Evolutionary conservation across 2,329 filamentous ascomycete genomes (phyloP).

Genomic region (Botrytis deweyae): DNA sequence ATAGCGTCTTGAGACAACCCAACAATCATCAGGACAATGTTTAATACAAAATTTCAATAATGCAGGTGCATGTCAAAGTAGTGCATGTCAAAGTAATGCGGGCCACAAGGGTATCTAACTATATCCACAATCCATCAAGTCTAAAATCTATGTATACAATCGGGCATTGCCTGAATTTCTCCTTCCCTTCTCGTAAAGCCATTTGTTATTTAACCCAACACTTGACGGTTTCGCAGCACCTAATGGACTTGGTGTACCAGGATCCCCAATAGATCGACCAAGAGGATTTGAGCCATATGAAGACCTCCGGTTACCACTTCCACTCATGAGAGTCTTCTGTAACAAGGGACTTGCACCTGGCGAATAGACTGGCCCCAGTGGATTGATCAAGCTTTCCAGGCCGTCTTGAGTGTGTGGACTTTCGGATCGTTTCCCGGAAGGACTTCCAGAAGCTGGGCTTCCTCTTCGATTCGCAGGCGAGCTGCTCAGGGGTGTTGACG

Average conservation of each 20-base stretch:
- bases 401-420: constrained; percentile 2
- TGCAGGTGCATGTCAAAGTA: neutral
- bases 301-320: constrained; percentile 53
- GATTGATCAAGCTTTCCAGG: constrained; percentile 16
- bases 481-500: constrained; percentile 56
- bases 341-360: constrained; percentile 58
- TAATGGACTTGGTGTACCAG: constrained; percentile 67
- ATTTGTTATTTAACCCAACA: constrained; percentile 84
- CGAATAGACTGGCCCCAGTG: constrained; percentile 50
- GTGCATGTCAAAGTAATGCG: constrained; percentile 5
- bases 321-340: constrained; percentile 61
- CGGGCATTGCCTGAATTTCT: constrained; percentile 37
- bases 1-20: neutral
- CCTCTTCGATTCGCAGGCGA: constrained; percentile 60
- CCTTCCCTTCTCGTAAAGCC: constrained; percentile 84
- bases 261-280: constrained; percentile 44
- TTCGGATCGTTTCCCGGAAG: constrained; percentile 14
- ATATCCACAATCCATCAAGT: constrained; percentile 26
- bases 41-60: neutral
- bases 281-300: constrained; percentile 62
- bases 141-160: constrained; percentile 33
- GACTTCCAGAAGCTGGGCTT: constrained; percentile 46
- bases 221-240: constrained; percentile 65
- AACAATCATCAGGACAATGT: neutral
- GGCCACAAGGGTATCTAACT: constrained; percentile 37